Evolutionary conservation across 2,329 filamentous ascomycete genomes (phyloP), one percentile per base, ranked within the genome.

Genomic region (Chaetomium sp.): DNA sequence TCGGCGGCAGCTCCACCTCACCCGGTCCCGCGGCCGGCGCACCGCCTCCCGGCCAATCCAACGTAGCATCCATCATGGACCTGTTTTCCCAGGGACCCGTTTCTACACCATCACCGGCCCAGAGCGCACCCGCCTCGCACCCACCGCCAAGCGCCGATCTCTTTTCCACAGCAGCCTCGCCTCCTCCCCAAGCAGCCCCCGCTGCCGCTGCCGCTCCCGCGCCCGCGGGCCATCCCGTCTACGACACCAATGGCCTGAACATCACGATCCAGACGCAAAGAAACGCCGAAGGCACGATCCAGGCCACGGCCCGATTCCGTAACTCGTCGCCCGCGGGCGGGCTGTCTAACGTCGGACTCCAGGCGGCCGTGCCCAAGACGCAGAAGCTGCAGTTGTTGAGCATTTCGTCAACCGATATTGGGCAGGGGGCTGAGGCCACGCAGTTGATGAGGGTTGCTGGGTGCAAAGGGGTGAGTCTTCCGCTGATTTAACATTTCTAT

Each of bases 281-380:
- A 45, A 94, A 87, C 62, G 79, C 87, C 3, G 88, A 89, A 66
- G 85, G 86, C 46, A 82, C 83, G 7, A 86, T 95, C 19, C 91
- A 96, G 68, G 85, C 95, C 6, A 78, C 86, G 49, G 91, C 91
- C 12, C 84, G 85, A 7, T 99, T 99, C 78, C 82, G 81, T 41
- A 97, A 97, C 70, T 81, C 74, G 34, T 87, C 85, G 11, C 78
- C 79, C 56, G 82, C 86, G 35, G 79, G 78, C 11, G 74, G 76
- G 11, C 77, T 97, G 49, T 85, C 85, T 12, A 82, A 81, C 46
- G 88, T 97, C 35, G 89, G 89, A 33, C 71, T 99, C 62, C 94
- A 99, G 71, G 94, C 92, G 44, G 94, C 94, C 0, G 94, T 99
- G 53, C 94, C 94, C 7, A 99, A 97, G 74, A 90, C 88, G 45